A percentile compares a stretch with the other conserved stretches of the same genome.
phyloP scores from a whole-genome alignment of 2,329 filamentous ascomycete genomes.

The Cordyceps farinosa region DNA sequence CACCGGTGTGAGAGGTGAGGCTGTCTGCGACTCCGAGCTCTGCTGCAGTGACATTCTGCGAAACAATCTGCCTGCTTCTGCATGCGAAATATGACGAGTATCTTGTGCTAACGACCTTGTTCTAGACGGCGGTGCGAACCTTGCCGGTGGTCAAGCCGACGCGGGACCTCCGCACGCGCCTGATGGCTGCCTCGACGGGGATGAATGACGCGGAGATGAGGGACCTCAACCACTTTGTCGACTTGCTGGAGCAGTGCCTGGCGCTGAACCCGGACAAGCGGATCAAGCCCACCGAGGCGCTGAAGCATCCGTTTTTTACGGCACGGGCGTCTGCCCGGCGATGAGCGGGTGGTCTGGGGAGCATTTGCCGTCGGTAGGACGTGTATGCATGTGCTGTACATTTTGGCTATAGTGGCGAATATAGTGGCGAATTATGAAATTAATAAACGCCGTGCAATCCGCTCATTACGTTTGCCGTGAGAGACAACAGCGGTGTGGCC shows the following conservation, averaged over 20 bases:
- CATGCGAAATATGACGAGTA: conserved; percentile 5
- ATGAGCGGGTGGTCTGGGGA: conserved; percentile 12
- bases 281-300: conserved; percentile 78
- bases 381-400: not conserved
- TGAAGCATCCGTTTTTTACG: conserved; percentile 83
- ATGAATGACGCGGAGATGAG: conserved; percentile 71
- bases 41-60: not conserved
- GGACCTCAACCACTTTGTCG: conserved; percentile 79
- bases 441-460: not conserved
- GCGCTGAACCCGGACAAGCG: conserved; percentile 89
- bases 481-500: not conserved
- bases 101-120: conserved; percentile 19
- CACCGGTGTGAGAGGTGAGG: not conserved
- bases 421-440: not conserved
- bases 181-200: conserved; percentile 69
- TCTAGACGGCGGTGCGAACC: conserved; percentile 62
- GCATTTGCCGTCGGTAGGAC: not conserved
- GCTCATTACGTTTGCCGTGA: not conserved
- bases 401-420: not conserved
- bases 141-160: conserved; percentile 71
- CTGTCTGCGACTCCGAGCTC: not conserved
- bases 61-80: not conserved
- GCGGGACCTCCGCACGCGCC: conserved; percentile 75
- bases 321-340: conserved; percentile 29
- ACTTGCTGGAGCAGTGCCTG: conserved; percentile 84